Base-by-base conservation (phyloP, 106 monocot species). In the Amphibolis antarctica region DNA sequence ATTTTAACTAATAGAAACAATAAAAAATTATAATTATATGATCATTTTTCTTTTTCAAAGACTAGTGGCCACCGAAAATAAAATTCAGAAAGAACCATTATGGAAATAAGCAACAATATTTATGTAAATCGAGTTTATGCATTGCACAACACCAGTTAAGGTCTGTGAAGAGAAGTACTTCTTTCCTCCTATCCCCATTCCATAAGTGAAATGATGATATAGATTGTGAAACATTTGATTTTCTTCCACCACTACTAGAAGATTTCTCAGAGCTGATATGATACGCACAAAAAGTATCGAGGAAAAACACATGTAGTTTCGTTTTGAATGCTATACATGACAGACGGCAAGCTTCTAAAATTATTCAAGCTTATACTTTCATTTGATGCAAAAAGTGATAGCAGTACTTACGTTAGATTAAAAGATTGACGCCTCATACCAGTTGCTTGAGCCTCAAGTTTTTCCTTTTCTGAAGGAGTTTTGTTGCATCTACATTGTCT, bases 321-420 rank as follows among this genome's bases (percentile, higher is more conserved):
- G n/a, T n/a, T n/a, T n/a, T n/a, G n/a, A n/a, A n/a, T n/a, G n/a
- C n/a, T n/a, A n/a, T n/a, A n/a, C n/a, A n/a, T n/a, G n/a, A n/a
- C n/a, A n/a, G n/a, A n/a, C n/a, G n/a, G n/a, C n/a, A n/a, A n/a
- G n/a, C n/a, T n/a, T n/a, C n/a, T n/a, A n/a, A n/a, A n/a, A n/a
- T n/a, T n/a, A n/a, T n/a, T n/a, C n/a, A n/a, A n/a, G n/a, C n/a
- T n/a, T n/a, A n/a, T n/a, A n/a, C n/a, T n/a, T n/a, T n/a, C n/a
- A n/a, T n/a, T n/a, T n/a, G n/a, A n/a, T n/a, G n/a, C n/a, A n/a
- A n/a, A n/a, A 36, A 36, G 36, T 7, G 7, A 36, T 36, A 4
- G 69, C 15, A 66, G 5, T 58, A 77, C 68, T 53, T 53, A 79
- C 74, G 59, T 44, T 23, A 43, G 15, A 2, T 53, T 52, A 28